Conservation (phyloP, 1,284 basidiomycete species). For the Naganishia sp. region DNA sequence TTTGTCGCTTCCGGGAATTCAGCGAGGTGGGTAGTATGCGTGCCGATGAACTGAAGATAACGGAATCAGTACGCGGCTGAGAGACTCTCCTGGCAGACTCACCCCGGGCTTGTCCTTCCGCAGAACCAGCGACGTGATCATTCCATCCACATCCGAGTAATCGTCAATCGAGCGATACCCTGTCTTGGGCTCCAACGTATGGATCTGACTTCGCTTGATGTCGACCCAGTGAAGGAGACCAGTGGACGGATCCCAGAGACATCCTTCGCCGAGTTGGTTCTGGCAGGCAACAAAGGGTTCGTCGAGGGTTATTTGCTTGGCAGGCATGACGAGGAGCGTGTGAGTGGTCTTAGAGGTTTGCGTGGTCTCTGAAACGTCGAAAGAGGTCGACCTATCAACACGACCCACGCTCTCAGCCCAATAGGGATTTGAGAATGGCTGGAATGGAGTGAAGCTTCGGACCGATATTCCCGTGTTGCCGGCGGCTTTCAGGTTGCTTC, state of each 20-base stretch:
- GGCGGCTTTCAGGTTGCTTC: not conserved
- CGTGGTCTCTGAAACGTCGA: not conserved
- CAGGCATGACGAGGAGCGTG: conserved; percentile 1
- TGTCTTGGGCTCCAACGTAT: conserved; percentile 47
- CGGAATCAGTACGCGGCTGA: not conserved
- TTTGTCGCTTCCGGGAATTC: conserved; percentile 37
- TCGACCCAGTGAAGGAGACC: conserved; percentile 50
- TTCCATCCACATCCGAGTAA: conserved; percentile 42
- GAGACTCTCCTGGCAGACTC: conserved; percentile 14
- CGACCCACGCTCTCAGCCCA: not conserved
- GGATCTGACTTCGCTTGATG: conserved; percentile 44
- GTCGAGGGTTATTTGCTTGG: conserved; percentile 39
- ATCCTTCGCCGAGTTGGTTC: conserved; percentile 49
- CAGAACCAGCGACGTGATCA: conserved; percentile 43
- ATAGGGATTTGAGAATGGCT: not conserved
- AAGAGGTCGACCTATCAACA: not conserved
- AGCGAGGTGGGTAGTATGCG: conserved; percentile 37
- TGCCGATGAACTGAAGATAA: conserved; percentile 39
- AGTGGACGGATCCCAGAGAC: conserved; percentile 48
- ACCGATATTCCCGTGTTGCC: conserved; percentile 11
- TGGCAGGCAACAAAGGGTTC: conserved; percentile 42
- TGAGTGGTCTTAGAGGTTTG: not conserved
- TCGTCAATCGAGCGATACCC: conserved; percentile 40
- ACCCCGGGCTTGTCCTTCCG: conserved; percentile 40
- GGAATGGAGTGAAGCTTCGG: conserved; percentile 6